These are phyloP conservation scores for Fusarium sp. DNA, from an alignment of 2,329 filamentous ascomycete species.

Conservation along the genomic window DNA sequence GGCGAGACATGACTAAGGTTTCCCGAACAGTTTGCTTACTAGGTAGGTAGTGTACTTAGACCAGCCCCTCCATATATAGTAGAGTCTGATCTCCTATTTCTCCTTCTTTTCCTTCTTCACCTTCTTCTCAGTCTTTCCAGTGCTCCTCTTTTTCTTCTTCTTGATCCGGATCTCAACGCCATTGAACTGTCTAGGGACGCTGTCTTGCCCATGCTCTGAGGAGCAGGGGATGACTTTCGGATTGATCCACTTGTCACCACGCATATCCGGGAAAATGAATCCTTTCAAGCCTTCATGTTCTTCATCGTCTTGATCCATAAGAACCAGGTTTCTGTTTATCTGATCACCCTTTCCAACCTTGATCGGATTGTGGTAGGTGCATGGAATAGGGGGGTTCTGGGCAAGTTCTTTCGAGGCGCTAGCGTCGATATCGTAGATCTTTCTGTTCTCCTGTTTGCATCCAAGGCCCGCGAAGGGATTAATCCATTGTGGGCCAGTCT, in stretches of 20 bases:
- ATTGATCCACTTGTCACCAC: neutral
- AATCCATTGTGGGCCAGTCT: neutral
- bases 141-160: neutral
- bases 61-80: accelerated
- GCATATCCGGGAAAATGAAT: neutral
- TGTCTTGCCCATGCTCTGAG: neutral
- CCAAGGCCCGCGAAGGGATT: neutral
- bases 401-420: neutral
- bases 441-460: neutral
- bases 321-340: neutral
- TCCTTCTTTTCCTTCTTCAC: neutral
- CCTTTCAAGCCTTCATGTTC: neutral
- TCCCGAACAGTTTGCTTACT: neutral
- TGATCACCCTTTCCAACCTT: neutral
- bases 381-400: neutral
- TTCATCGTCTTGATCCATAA: accelerated
- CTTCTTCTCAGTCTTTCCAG: neutral
- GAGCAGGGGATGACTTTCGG: accelerated
- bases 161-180: neutral
- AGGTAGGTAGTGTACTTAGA: neutral
- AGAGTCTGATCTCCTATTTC: neutral
- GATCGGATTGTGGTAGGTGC: neutral
- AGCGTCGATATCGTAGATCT: neutral
- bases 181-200: neutral
- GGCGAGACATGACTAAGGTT: neutral